phyloP scores from a whole-genome alignment of 441 rosid genomes.

The Melastoma candidum region DNA sequence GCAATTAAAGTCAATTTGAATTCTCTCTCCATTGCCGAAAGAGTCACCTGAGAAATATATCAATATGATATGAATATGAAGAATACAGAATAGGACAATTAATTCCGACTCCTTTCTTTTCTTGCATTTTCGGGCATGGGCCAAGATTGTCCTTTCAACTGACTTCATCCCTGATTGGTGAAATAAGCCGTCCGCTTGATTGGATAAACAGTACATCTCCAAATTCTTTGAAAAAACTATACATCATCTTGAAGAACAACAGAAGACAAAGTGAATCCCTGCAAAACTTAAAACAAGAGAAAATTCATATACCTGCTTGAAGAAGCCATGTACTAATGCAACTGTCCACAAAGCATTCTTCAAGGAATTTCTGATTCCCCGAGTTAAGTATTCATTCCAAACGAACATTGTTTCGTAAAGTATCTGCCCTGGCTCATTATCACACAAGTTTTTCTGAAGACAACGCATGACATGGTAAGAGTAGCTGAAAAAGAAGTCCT shows the following conservation, averaged over 20 bases:
- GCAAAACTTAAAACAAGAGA: no score
- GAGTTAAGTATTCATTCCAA: constrained; percentile 97
- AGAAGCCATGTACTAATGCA: constrained; percentile 91
- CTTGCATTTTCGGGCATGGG: no score
- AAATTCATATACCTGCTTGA: constrained; percentile 62
- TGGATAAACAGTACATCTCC: no score
- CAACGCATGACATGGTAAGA: constrained; percentile 89
- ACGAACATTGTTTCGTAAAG: constrained; percentile 95
- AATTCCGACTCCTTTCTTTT: constrained; percentile 1
- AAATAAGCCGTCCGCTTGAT: no score
- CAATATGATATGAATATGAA: neutral
- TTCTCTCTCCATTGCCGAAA: constrained; percentile 61
- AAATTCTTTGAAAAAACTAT: no score
- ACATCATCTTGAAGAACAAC: no score
- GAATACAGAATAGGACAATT: neutral
- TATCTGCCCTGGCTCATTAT: constrained; percentile 55
- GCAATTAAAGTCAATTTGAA: constrained; percentile 85
- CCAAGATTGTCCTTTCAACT: no score
- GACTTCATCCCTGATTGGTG: no score
- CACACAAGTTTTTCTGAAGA: constrained; percentile 80
- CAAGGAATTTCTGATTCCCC: constrained; percentile 77
- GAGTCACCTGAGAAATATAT: constrained; percentile 40
- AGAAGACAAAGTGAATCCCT: no score
- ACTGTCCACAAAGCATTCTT: constrained; percentile 92
- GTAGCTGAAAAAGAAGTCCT: constrained; percentile 99